Base-by-base conservation (phyloP, 352 stramenopile species). In the Globisporangium paroecandrum region DNA sequence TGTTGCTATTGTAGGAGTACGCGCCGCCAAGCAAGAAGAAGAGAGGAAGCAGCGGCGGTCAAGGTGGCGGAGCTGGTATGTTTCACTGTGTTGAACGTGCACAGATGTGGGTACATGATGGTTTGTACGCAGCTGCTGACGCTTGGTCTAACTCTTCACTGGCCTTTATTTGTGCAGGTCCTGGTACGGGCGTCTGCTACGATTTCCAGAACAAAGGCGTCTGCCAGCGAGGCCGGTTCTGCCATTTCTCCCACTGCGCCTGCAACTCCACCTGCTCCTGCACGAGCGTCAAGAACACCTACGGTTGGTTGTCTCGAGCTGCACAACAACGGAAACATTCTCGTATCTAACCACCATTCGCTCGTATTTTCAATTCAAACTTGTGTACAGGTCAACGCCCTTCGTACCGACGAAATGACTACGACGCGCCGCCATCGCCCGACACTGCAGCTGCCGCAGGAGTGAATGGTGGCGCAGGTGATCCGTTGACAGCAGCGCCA, bases 201-300 rank as follows among this genome's bases (percentile, higher is more conserved):
- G 88, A 95, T 38, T 95, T 95, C 53, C 88, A 95, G 68, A 95
- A 95, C 73, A 95, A 95, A 56, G 88, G 88, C 12, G 81, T 93
- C 9, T 95, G 88, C 27, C 86, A 94, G 64, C 88, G 88, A 15
- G 88, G 86, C 8, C 78, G 83, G 22, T 93, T 90, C 58, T 95
- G 88, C 72, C 88, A 95, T 63, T 95, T 95, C 66, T 94, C 86
- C 15, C 88, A 95, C 69, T 95, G 88, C 62, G 88, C 88, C 9
- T 95, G 88, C 68, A 93, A 95, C 70, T 93, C 85, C 15, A 91
- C 85, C 43, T 95, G 88, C 60, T 89, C 79, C 4, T 95, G 88
- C 69, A 95, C 88, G 4, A 76, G 83, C 12, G 68, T 79, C 3
- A 92, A 90, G 66, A 93, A 95, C 75, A 94, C 88, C 53, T 95